Conservation (phyloP, 768 basidiomycete genomes). For the Pleurotus giganteus region DNA sequence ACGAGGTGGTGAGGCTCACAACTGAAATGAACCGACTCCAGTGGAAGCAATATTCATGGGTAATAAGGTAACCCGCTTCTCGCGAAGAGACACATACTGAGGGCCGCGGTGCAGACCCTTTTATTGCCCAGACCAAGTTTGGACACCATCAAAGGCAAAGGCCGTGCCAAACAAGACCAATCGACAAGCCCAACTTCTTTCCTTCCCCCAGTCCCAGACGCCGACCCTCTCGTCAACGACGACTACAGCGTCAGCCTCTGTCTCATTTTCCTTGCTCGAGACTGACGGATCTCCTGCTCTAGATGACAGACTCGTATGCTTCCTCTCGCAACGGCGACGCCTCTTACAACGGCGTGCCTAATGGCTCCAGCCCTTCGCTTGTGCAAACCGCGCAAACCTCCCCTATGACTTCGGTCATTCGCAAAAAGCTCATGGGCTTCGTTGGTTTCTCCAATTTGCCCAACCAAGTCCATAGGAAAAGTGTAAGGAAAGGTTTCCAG, state of each 20-base stretch:
- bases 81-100: conserved; percentile 2
- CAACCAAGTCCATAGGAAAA: conserved; percentile 99
- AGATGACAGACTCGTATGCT: conserved; percentile 78
- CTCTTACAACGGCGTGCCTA: conserved; percentile 56
- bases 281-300: conserved; percentile 21
- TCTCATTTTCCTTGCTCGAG: conserved; percentile 24
- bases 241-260: conserved; percentile 39
- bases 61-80: conserved; percentile 17
- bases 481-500: conserved; percentile 97
- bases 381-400: conserved; percentile 33
- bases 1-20: neutral
- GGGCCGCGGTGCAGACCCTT: conserved; percentile 27
- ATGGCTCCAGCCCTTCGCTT: conserved; percentile 65
- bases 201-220: conserved; percentile 51
- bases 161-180: conserved; percentile 43
- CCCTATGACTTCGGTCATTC: conserved; percentile 49
- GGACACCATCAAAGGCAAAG: conserved; percentile 28
- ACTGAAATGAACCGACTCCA: conserved; percentile 21
- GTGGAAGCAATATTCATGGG: conserved; percentile 23
- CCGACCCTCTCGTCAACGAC: conserved; percentile 15
- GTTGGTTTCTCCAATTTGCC: conserved; percentile 97
- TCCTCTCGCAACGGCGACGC: conserved; percentile 64
- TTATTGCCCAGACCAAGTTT: conserved; percentile 53
- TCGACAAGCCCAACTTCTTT: conserved; percentile 47
- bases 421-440: conserved; percentile 94